Base-by-base conservation (phyloP, 1,139 yeast genomes). In the Zygoascus meyerae region DNA sequence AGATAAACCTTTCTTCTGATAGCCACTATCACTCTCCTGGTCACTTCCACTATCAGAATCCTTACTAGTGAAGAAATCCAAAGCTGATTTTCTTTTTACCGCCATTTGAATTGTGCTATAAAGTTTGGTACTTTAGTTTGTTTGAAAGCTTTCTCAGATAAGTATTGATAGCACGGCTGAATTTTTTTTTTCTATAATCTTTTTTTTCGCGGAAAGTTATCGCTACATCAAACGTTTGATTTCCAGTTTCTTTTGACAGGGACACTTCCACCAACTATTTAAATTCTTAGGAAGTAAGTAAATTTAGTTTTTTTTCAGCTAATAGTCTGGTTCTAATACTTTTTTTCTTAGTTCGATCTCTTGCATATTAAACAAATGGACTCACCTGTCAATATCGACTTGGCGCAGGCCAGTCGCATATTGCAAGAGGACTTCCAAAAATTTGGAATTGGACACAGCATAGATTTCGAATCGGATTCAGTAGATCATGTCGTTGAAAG, bases 41-140 rank as follows among this genome's bases (percentile, higher is more conserved):
- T 15, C 45, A 12, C 34, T 32, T 17, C 29, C 39, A 12, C 28
- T n/a, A 6, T 29, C 21, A 18, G 29, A 17, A 9, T 15, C 40
- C 16, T 14, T 14, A 17, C 21, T 34, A 8, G 38, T 12, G 16
- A 42, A 34, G 29, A 17, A 40, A 11, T 33, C 37, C 10, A 34
- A 12, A 9, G 44, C 44, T 15, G 39, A 16, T 34, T 31, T 42
- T 15, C 34, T 34, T 21, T 34, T 34, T 21, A 12, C 34, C 14
- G 32, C 44, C 36, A 34, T 26, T 41, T 38, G 15, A 29, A 14
- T 28, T 17, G 9, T 11, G 5, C 18, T 18, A 15, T 36, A 8
- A 12, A 18, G 28, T 21, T 21, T 7, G 26, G 4, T 21, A 7
- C 7, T 5, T 21, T 21, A 21, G 26, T 21, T 21, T 21, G 26